Conservation (phyloP, 495 filamentous ascomycete species). For the Parathielavia appendiculata region DNA sequence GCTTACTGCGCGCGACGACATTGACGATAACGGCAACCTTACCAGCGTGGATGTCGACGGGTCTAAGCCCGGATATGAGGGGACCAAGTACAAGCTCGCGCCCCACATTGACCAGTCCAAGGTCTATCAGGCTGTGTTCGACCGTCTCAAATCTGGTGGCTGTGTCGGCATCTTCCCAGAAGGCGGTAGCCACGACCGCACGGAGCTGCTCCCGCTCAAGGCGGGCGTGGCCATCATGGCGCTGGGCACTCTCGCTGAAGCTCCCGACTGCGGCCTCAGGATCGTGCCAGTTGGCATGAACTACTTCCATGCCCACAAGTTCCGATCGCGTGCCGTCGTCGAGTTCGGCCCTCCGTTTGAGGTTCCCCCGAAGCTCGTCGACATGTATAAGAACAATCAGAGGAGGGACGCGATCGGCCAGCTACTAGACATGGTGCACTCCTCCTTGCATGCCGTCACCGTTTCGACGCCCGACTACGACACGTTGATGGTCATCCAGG, state of each 20-base stretch:
- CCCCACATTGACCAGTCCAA: constrained; percentile 91
- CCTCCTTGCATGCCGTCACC: constrained; percentile 80
- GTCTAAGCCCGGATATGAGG: constrained; percentile 58
- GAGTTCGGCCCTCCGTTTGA: constrained; percentile 91
- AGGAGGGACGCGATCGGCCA: constrained; percentile 77
- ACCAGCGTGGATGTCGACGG: constrained; percentile 48
- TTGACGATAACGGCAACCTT: constrained; percentile 53
- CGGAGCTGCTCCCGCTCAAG: constrained; percentile 90
- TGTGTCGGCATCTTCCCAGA: constrained; percentile 98
- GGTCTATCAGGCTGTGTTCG: constrained; percentile 91
- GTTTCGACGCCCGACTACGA: constrained; percentile 94
- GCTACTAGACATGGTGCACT: constrained; percentile 79
- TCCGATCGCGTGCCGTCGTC: constrained; percentile 91
- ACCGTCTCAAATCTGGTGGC: constrained; percentile 70
- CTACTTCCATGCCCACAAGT: constrained; percentile 99
- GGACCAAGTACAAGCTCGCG: constrained; percentile 77
- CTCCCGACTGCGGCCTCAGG: constrained; percentile 85
- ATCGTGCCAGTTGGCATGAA: constrained; percentile 99
- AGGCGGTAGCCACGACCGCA: constrained; percentile 93
- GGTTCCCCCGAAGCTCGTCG: constrained; percentile 72
- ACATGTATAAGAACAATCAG: constrained; percentile 76
- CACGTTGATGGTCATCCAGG: constrained; percentile 96
- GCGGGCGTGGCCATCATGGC: constrained; percentile 98
- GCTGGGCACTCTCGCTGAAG: constrained; percentile 80
- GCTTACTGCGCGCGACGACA: constrained; percentile 70